Conservation (phyloP, 2,329 filamentous ascomycete species). For the Juglanconis oblonga region DNA sequence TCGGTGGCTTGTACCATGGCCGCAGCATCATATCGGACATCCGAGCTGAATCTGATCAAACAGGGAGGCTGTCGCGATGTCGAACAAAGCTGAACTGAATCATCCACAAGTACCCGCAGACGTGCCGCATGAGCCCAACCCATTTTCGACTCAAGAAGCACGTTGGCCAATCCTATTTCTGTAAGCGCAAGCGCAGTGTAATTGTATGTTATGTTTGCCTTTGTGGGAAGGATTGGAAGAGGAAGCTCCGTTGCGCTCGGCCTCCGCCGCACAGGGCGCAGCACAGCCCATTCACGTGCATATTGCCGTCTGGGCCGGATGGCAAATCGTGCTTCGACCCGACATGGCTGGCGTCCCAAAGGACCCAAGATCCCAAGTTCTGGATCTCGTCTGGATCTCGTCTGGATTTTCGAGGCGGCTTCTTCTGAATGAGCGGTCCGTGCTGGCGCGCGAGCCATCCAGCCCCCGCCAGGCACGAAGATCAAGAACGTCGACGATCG, state of each 20-base stretch:
- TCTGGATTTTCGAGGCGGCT: not conserved
- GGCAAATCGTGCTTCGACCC: constrained; percentile 3
- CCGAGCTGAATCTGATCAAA: not conserved
- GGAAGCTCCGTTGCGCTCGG: not conserved
- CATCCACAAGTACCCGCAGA: not conserved
- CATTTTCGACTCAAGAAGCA: not conserved
- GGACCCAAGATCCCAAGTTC: not conserved
- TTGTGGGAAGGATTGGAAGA: constrained; percentile 5
- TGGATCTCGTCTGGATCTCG: not conserved
- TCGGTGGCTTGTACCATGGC: not conserved
- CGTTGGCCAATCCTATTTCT: not conserved
- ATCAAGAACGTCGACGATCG: not conserved
- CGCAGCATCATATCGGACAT: not conserved
- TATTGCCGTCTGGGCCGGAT: not conserved
- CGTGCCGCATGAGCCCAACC: not conserved
- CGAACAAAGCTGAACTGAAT: constrained; percentile 1
- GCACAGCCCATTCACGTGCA: constrained; percentile 12
- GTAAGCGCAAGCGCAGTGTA: not conserved
- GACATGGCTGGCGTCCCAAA: not conserved
- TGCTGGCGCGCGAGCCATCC: not conserved
- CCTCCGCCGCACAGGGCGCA: constrained; percentile 7
- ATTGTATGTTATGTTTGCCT: not conserved
- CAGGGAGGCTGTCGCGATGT: constrained; percentile 5
- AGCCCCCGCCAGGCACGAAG: not conserved
- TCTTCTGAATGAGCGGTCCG: not conserved